phyloP scores from a whole-genome alignment of 805 yeast species.

The Lipomyces orientalis region DNA sequence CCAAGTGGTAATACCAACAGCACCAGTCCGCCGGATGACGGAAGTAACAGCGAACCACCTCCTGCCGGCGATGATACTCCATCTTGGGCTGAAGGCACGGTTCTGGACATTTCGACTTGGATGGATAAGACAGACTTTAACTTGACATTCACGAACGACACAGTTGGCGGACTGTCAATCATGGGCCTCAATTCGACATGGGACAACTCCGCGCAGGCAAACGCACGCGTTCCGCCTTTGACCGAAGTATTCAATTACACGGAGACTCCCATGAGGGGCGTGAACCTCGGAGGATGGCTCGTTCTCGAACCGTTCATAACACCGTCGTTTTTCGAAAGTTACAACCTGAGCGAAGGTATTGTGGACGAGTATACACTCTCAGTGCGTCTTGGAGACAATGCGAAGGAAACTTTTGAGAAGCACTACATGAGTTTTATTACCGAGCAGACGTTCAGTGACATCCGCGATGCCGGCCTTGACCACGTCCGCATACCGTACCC shows the following conservation, averaged over 20 bases:
- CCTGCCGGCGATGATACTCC: conserved; percentile 33
- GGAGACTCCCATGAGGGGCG: conserved; percentile 58
- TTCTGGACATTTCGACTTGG: conserved; percentile 46
- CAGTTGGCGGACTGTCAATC: conserved; percentile 45
- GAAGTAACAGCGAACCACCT: conserved; percentile 11
- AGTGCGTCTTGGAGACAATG: conserved; percentile 62
- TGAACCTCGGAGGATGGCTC: conserved; percentile 88
- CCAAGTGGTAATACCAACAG: neutral
- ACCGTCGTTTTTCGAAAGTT: conserved; percentile 69
- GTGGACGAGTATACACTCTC: conserved; percentile 80
- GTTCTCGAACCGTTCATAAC: conserved; percentile 84
- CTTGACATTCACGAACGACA: conserved; percentile 45
- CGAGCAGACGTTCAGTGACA: conserved; percentile 69
- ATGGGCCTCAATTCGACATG: conserved; percentile 47
- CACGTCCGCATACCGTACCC: conserved; percentile 91
- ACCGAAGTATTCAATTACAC: conserved; percentile 41
- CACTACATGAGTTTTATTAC: conserved; percentile 85
- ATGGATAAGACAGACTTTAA: conserved; percentile 45
- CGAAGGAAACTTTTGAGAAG: conserved; percentile 55
- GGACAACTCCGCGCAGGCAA: conserved; percentile 43
- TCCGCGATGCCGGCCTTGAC: conserved; percentile 71
- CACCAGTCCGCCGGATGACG: conserved; percentile 14
- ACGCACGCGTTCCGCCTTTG: conserved; percentile 43
- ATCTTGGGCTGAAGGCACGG: conserved; percentile 39
- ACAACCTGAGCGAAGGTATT: conserved; percentile 43